These are phyloP conservation scores for Yamadazyma ubonensis DNA, from an alignment of 805 yeast species.

Conservation along the genomic window DNA sequence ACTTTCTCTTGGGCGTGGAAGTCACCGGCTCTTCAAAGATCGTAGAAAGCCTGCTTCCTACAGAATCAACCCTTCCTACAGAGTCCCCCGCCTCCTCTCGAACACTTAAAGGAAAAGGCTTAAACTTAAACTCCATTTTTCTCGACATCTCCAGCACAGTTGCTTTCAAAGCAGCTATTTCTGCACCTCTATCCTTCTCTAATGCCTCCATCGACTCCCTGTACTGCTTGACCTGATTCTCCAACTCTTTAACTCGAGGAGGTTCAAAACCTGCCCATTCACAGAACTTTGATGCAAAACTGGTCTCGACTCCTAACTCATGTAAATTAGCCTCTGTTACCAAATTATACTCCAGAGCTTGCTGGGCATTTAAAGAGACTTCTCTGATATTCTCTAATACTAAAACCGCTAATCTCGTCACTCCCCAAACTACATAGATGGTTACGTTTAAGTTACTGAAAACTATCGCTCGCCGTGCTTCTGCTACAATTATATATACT, in stretches of 20 bases:
- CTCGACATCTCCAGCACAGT: slow-evolving; percentile 1
- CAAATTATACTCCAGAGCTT: slow-evolving; percentile 14
- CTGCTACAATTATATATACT: slow-evolving; percentile 25
- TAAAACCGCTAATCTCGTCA: slow-evolving; percentile 23
- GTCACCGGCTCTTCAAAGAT: slow-evolving; percentile 1
- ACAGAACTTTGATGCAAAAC: too few relatives aligned
- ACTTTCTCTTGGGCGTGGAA: too few relatives aligned
- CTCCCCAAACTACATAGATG: slow-evolving; percentile 29
- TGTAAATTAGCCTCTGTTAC: slow-evolving; percentile 15
- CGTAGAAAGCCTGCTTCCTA: neutral
- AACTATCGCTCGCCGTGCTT: slow-evolving; percentile 23
- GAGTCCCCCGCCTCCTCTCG: slow-evolving; percentile 2
- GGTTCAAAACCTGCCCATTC: too few relatives aligned
- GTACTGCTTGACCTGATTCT: neutral
- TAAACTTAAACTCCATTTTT: slow-evolving; percentile 5
- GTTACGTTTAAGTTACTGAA: slow-evolving; percentile 38
- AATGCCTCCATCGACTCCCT: neutral
- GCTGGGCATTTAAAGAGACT: slow-evolving; percentile 1
- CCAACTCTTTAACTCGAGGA: too few relatives aligned
- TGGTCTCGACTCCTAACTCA: slow-evolving; percentile 6
- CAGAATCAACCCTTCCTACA: neutral
- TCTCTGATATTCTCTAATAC: slow-evolving; percentile 9
- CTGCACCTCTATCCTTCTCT: neutral
- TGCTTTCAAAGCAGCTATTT: neutral
- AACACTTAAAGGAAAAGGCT: slow-evolving; percentile 24